phyloP scores from a whole-genome alignment of 352 stramenopile genomes.

The Phytophthora hibernalis region DNA sequence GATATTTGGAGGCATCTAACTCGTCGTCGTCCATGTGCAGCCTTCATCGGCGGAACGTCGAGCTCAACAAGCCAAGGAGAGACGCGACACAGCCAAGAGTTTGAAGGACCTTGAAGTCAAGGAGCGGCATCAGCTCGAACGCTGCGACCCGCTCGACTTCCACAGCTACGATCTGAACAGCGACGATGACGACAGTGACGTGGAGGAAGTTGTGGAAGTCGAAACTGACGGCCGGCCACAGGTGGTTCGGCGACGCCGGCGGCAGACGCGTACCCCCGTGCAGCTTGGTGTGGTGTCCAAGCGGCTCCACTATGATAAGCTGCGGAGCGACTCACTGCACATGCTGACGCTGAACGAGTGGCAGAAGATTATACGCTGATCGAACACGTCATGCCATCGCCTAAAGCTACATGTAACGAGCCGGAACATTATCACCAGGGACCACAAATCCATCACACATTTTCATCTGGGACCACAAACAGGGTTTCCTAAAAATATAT shows the following conservation, averaged over 20 bases:
- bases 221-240: slow-evolving; percentile 47
- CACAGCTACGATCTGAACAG: slow-evolving; percentile 59
- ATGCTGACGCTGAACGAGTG: slow-evolving; percentile 67
- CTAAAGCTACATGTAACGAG: too few species aligned
- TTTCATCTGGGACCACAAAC: too few species aligned
- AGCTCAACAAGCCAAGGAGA: slow-evolving; percentile 30
- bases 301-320: slow-evolving; percentile 61
- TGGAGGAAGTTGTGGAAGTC: slow-evolving; percentile 54
- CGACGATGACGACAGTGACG: slow-evolving; percentile 57
- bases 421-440: too few species aligned
- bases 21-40: slow-evolving; percentile 20
- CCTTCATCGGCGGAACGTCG: slow-evolving; percentile 38
- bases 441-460: too few species aligned
- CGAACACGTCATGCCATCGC: too few species aligned
- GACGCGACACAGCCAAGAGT: slow-evolving; percentile 24
- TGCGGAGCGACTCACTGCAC: slow-evolving; percentile 58
- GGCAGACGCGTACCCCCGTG: slow-evolving; percentile 42
- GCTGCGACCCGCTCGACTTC: slow-evolving; percentile 62
- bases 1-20: not conserved
- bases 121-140: slow-evolving; percentile 27
- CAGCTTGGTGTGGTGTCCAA: slow-evolving; percentile 66
- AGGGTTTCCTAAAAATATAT: too few species aligned
- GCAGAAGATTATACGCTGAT: slow-evolving; percentile 61
- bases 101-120: slow-evolving; percentile 35
- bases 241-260: slow-evolving; percentile 39